phyloP scores from a whole-genome alignment of 352 stramenopile genomes.

The Peronospora belbahrii region DNA sequence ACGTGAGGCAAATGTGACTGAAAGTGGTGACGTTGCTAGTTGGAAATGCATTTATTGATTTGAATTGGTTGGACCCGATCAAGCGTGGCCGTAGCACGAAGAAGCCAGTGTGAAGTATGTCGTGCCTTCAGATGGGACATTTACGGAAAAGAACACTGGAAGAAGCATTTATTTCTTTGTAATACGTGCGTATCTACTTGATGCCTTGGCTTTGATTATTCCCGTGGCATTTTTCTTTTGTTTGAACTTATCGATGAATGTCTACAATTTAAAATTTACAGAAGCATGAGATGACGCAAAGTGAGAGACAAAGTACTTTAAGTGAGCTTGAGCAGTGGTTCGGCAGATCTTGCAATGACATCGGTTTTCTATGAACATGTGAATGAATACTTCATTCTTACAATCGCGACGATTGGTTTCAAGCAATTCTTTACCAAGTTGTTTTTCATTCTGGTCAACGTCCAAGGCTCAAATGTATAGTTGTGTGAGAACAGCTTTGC shows the following conservation, averaged over 20 bases:
- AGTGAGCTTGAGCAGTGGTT: constrained; percentile 4
- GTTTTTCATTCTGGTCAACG: constrained; percentile 2
- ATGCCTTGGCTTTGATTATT: constrained; percentile 26
- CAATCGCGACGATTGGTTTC: constrained; percentile 5
- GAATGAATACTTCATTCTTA: constrained; percentile 9
- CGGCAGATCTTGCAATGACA: constrained; percentile 1
- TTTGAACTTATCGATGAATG: constrained; percentile 16
- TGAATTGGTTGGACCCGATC: constrained; percentile 16
- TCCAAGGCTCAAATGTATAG: background rate
- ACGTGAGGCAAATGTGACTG: constrained; percentile 7
- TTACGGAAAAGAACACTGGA: constrained; percentile 10
- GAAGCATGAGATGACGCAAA: constrained; percentile 7
- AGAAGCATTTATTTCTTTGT: constrained; percentile 29
- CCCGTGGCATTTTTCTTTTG: constrained; percentile 16
- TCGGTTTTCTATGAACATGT: background rate
- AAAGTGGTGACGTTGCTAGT: constrained; percentile 19
- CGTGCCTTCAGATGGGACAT: constrained; percentile 8
- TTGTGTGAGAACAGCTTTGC: background rate
- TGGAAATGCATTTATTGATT: constrained; percentile 25
- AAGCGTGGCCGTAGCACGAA: constrained; percentile 11
- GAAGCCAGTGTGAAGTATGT: constrained; percentile 11
- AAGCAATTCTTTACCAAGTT: constrained; percentile 7
- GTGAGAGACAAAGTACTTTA: constrained; percentile 2
- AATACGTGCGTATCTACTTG: constrained; percentile 39
- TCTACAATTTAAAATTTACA: constrained; percentile 10